Percentiles rank a stretch among this genome's conserved stretches.
These are phyloP conservation scores for Wickerhamiella sorbophila DNA, from an alignment of 805 yeast genomes.

Conservation along the genomic window DNA sequence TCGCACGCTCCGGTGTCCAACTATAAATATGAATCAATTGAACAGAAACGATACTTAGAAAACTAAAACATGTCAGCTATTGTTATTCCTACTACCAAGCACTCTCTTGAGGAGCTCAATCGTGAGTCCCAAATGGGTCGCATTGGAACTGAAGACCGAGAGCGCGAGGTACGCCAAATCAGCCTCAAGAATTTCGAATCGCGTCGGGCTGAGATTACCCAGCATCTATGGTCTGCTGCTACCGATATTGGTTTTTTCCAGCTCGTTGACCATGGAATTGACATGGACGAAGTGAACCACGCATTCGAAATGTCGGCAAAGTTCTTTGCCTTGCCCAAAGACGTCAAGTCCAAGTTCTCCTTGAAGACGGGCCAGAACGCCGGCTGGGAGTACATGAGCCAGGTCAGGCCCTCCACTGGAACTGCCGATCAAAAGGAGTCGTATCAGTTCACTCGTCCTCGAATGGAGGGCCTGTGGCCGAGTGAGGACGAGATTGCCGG, in stretches of 20 bases:
- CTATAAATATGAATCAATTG: too few species aligned
- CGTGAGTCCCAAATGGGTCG: slow-evolving; percentile 8
- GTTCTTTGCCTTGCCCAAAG: slow-evolving; percentile 8
- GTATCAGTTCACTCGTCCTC: slow-evolving; percentile 10
- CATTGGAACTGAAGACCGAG: slow-evolving; percentile 3
- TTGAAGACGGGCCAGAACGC: slow-evolving; percentile 5
- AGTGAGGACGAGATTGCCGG: slow-evolving; percentile 5
- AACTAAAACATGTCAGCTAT: not conserved
- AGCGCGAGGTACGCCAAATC: slow-evolving; percentile 8
- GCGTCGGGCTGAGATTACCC: slow-evolving; percentile 7
- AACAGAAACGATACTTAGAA: too few species aligned
- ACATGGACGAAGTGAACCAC: slow-evolving; percentile 3
- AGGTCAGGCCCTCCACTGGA: slow-evolving; percentile 13
- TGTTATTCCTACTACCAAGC: not conserved
- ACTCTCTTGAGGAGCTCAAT: slow-evolving; percentile 4
- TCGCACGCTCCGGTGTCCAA: too few species aligned
- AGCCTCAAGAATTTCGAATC: slow-evolving; percentile 6
- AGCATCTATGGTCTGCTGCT: slow-evolving; percentile 13
- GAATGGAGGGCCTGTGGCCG: slow-evolving; percentile 11
- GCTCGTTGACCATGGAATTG: slow-evolving; percentile 10
- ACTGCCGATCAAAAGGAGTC: slow-evolving; percentile 12
- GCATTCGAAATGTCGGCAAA: slow-evolving; percentile 7
- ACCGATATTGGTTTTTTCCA: slow-evolving; percentile 12
- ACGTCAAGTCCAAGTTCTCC: slow-evolving; percentile 5
- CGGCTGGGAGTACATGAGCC: slow-evolving; percentile 11